Evolutionary conservation across 345 rosid genomes (phyloP).

Genomic region (Isatis tinctoria): DNA sequence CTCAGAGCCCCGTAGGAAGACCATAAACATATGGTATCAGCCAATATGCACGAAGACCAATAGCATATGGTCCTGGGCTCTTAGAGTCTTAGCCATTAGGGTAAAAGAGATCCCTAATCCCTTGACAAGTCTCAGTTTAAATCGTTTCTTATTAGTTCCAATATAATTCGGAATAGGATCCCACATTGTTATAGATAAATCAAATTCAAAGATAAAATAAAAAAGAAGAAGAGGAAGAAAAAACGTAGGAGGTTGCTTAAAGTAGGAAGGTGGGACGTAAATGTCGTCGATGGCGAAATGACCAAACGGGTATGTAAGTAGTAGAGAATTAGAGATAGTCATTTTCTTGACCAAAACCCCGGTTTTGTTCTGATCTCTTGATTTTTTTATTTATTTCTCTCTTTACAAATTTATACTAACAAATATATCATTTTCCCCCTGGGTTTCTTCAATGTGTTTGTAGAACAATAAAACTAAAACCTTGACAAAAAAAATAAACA

Average conservation of each 20-base stretch:
- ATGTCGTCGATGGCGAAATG: slow-evolving; percentile 27
- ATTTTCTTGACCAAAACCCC: slow-evolving; percentile 19
- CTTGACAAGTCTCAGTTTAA: neutral
- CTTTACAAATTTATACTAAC: too few species aligned
- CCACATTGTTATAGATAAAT: neutral
- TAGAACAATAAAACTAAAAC: too few species aligned
- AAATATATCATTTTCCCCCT: too few species aligned
- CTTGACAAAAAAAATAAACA: too few species aligned
- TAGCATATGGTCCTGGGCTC: neutral
- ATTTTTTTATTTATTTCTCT: neutral
- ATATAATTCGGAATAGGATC: neutral
- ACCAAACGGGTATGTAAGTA: slow-evolving; percentile 7
- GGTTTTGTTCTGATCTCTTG: neutral
- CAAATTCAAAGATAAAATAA: neutral
- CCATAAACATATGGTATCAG: neutral
- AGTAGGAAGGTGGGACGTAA: slow-evolving; percentile 27
- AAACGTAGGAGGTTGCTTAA: slow-evolving; percentile 37
- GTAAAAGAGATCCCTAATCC: neutral
- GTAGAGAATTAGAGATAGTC: neutral
- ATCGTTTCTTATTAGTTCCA: neutral
- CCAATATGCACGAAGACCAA: neutral
- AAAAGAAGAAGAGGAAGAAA: neutral
- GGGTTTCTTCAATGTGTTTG: neutral
- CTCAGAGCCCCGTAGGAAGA: neutral
- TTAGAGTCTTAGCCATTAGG: neutral